Percentiles rank a stretch among this genome's conserved stretches.
These are phyloP conservation scores for Penicillium sp. DNA, from an alignment of 2,329 filamentous ascomycete species.

Conservation along the genomic window DNA sequence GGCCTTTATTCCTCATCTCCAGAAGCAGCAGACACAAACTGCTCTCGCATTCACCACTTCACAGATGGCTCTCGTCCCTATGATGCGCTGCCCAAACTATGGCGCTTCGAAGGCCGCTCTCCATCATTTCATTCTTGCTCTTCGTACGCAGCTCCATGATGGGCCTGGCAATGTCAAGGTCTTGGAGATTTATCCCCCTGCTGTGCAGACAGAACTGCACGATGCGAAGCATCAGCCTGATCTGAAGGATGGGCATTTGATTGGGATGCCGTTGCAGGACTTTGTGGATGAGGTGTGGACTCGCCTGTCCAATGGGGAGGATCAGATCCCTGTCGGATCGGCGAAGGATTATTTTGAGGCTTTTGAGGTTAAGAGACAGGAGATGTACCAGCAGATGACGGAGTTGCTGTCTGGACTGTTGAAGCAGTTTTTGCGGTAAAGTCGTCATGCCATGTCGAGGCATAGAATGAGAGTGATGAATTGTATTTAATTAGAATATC, in stretches of 20 bases:
- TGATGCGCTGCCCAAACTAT: conserved; percentile 52
- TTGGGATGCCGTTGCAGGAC: conserved; percentile 56
- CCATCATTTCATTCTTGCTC: conserved; percentile 54
- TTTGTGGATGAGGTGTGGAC: conserved; percentile 53
- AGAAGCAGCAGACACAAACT: conserved; percentile 45
- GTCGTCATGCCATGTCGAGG: not conserved
- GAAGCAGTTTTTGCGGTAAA: conserved; percentile 23
- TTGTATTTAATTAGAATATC: not conserved
- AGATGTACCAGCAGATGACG: conserved; percentile 34
- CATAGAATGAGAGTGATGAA: no score
- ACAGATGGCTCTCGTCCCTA: conserved; percentile 51
- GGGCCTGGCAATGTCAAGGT: conserved; percentile 49
- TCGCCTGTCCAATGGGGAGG: conserved; percentile 48
- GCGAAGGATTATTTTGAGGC: conserved; percentile 42
- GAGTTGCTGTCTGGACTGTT: conserved; percentile 20
- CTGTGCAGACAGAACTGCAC: conserved; percentile 59
- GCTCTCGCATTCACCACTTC: conserved; percentile 52
- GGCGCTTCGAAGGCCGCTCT: conserved; percentile 58
- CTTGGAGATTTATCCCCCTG: conserved; percentile 57
- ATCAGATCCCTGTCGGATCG: conserved; percentile 54
- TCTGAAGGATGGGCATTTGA: conserved; percentile 48
- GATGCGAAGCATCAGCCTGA: conserved; percentile 57
- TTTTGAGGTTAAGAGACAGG: conserved; percentile 52
- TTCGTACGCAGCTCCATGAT: conserved; percentile 51
- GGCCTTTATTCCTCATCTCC: conserved; percentile 52